Conservation (phyloP, 2,329 filamentous ascomycete species). For the Shiraia sp. region DNA sequence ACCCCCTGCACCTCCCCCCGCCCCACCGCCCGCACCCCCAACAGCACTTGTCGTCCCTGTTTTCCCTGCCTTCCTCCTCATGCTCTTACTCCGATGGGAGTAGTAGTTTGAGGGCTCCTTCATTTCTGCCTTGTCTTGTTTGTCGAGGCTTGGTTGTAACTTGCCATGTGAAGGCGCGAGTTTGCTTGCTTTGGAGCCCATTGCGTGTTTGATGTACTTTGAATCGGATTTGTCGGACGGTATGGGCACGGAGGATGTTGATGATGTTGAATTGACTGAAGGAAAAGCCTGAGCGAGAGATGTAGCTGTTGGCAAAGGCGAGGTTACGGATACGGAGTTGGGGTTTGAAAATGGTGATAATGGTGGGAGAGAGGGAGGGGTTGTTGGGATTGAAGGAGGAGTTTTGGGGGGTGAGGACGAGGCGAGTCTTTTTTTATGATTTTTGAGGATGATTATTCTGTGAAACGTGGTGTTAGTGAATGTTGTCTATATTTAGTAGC, state of each 20-base stretch:
- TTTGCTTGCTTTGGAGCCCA: constrained; percentile 38
- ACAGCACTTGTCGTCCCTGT: constrained; percentile 5
- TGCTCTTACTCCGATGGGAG: constrained; percentile 36
- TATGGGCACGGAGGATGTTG: not conserved
- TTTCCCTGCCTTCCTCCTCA: constrained; percentile 37
- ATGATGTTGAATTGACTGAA: no score
- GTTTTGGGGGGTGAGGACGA: constrained; percentile 8
- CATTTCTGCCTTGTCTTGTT: constrained; percentile 40
- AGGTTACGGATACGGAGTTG: constrained; percentile 2
- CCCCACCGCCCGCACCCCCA: constrained; percentile 13
- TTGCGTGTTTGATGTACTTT: constrained; percentile 11
- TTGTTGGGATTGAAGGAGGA: not conserved
- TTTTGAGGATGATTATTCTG: constrained; percentile 28
- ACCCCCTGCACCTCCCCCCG: constrained; percentile 13
- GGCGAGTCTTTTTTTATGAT: constrained; percentile 12
- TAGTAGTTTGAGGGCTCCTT: constrained; percentile 42
- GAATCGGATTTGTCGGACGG: not conserved
- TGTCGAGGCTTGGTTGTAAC: constrained; percentile 22
- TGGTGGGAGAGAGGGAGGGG: not conserved
- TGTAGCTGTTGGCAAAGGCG: constrained; percentile 1
- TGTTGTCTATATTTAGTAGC: not conserved
- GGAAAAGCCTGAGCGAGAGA: no score
- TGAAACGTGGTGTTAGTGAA: not conserved
- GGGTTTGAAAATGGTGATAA: not conserved
- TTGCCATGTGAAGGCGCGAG: constrained; percentile 21